Base-by-base conservation (phyloP, 805 yeast genomes). In the Candida pseudoglaebosa region DNA sequence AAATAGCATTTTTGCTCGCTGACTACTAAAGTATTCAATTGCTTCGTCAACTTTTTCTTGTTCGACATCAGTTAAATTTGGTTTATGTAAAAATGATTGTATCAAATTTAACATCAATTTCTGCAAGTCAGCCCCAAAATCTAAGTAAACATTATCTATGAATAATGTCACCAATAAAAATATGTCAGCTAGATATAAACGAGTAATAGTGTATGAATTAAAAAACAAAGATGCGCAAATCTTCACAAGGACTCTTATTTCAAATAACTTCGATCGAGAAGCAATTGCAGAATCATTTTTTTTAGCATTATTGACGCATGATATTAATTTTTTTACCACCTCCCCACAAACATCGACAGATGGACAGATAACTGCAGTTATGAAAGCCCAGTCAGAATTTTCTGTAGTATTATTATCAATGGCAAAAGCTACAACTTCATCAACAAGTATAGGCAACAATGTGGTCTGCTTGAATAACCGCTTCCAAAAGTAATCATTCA, bases 351-450 rank as follows among this genome's bases (percentile, higher is more conserved):
- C 68, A 45, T 81, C 86, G n/a, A 81, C 66, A 1, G 91, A 80
- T 3, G 95, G 89, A 1, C 82, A 73, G 46, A 87, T 64, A n/a
- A 83, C 69, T 1, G 82, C 71, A 2, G 82, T 71, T 4, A 80
- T 72, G 34, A 73, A 75, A 14, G 72, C 70, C 87, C 87, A 84
- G 34, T 73, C 80, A 28, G 77, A 73, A 3, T 82, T 84, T 47
- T 82, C 87, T 9, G 22, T 33, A n/a, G 87, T 80, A 47, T 82
- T 84, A 51, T 82, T 77, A 46, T 84, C 93, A 47, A 85, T 73
- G 1, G 89, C 82, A 45, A 80, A 82, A 2, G 80, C 75, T 4
- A 86, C 76, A 16, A 84, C 76, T 50, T 86, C 96, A 45, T 84
- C 89, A 8, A 87, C 71, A 17, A 86, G 64, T 3, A 77, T 58